phyloP scores from a whole-genome alignment of 2,329 filamentous ascomycete genomes.

The Tolypocladium tundrense region DNA sequence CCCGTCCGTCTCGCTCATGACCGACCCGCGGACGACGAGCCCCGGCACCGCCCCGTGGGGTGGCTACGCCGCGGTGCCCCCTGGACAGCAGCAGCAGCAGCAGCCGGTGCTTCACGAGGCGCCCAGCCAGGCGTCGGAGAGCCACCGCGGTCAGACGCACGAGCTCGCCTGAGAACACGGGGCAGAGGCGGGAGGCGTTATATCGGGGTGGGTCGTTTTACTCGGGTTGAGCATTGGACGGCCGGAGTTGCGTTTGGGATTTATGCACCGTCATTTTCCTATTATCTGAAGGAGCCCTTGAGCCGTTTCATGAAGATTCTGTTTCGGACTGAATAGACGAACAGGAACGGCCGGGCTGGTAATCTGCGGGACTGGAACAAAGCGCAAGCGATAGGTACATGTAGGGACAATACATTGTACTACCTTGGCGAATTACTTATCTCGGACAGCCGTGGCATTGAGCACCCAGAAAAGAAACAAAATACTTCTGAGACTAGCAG shows the following conservation, averaged over 20 bases:
- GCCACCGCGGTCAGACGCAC: constrained; percentile 29
- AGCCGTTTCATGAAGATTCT: too few species aligned
- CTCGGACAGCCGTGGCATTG: too few species aligned
- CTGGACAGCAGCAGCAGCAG: constrained; percentile 10
- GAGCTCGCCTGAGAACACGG: constrained; percentile 19
- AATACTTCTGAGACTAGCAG: too few species aligned
- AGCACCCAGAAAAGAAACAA: too few species aligned
- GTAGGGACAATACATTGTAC: too few species aligned
- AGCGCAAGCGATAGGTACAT: too few species aligned
- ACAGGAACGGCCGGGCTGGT: too few species aligned
- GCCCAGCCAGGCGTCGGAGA: constrained; percentile 21
- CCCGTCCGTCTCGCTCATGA: not conserved
- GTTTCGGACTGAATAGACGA: too few species aligned
- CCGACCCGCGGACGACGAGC: constrained; percentile 13
- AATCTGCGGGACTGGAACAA: too few species aligned
- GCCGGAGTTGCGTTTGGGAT: not conserved
- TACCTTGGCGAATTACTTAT: too few species aligned
- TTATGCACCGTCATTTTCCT: not conserved
- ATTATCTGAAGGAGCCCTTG: not conserved
- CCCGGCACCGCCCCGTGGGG: constrained; percentile 9
- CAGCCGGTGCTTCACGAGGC: constrained; percentile 26
- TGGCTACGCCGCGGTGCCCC: constrained; percentile 6
- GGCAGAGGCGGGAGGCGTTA: not conserved
- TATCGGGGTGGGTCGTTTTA: not conserved
- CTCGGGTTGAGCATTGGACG: not conserved